Evolutionary conservation across 768 basidiomycete genomes (phyloP).

Genomic region (Gelatoporia subvermispora): DNA sequence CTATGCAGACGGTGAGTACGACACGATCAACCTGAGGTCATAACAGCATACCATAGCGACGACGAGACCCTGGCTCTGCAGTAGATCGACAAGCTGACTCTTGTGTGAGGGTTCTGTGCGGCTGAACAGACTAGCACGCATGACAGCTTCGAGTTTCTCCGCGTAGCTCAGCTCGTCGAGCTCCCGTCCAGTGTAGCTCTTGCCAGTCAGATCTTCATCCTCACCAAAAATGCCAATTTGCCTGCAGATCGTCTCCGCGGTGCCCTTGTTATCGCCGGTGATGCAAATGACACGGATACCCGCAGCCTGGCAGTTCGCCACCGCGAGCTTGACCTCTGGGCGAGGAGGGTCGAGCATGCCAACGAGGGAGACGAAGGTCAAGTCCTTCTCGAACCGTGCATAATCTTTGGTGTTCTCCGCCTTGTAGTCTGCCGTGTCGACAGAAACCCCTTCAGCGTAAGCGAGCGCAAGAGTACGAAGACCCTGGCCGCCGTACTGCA

Average conservation of each 20-base stretch:
- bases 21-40: constrained; percentile 4
- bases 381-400: constrained; percentile 81
- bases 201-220: constrained; percentile 85
- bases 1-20: constrained; percentile 33
- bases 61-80: constrained; percentile 87
- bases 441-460: constrained; percentile 72
- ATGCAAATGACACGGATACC: constrained; percentile 97
- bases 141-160: constrained; percentile 83
- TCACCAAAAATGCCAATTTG: constrained; percentile 91
- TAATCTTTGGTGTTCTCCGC: constrained; percentile 80
- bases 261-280: constrained; percentile 97
- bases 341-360: constrained; percentile 98
- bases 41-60: constrained; percentile 78
- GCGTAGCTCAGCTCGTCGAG: constrained; percentile 75
- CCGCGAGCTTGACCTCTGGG: constrained; percentile 82
- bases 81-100: constrained; percentile 86
- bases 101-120: constrained; percentile 96
- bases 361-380: constrained; percentile 92
- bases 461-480: constrained; percentile 91
- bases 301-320: constrained; percentile 86
- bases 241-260: constrained; percentile 94
- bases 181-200: constrained; percentile 93
- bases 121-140: constrained; percentile 84
- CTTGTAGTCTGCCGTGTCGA: constrained; percentile 76
- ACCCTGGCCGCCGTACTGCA: constrained; percentile 73